These are phyloP conservation scores for Hordeum marinum DNA, from an alignment of 176 grass and related monocot genomes.

Conservation along the genomic window DNA sequence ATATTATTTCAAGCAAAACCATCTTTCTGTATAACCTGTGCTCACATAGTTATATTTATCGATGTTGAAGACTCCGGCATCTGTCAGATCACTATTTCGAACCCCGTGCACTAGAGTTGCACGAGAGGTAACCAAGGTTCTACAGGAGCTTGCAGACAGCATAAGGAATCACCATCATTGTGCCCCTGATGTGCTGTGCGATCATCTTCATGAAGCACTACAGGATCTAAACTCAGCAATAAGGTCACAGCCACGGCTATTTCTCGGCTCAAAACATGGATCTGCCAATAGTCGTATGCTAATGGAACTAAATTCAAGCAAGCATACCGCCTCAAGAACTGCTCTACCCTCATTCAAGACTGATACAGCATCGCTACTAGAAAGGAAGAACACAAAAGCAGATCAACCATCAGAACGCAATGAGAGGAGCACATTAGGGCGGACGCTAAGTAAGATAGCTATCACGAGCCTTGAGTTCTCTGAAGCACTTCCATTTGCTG, in stretches of 20 bases:
- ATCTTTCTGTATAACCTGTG: neutral
- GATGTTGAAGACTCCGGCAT: slow-evolving; percentile 52
- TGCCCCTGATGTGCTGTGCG: slow-evolving; percentile 58
- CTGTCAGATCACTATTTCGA: slow-evolving; percentile 59
- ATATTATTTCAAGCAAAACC: neutral
- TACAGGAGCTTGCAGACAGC: slow-evolving; percentile 65
- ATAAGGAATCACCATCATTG: slow-evolving; percentile 49
- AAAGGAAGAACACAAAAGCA: slow-evolving; percentile 30
- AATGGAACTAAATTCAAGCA: slow-evolving; percentile 29
- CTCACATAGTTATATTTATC: slow-evolving; percentile 7
- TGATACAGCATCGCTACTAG: slow-evolving; percentile 39
- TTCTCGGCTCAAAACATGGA: slow-evolving; percentile 50
- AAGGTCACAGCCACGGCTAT: slow-evolving; percentile 66
- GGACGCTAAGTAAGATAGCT: slow-evolving; percentile 80
- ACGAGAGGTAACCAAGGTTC: slow-evolving; percentile 73
- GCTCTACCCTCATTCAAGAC: slow-evolving; percentile 60
- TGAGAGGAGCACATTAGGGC: slow-evolving; percentile 41
- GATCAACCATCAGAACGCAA: slow-evolving; percentile 16
- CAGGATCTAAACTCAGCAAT: slow-evolving; percentile 67
- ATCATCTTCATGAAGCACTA: slow-evolving; percentile 67
- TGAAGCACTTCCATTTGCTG: slow-evolving; percentile 82
- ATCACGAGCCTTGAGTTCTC: slow-evolving; percentile 83
- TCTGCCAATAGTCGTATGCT: slow-evolving; percentile 26
- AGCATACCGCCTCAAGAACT: slow-evolving; percentile 4
- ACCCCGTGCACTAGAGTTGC: slow-evolving; percentile 74